Base-by-base conservation (phyloP, 2,329 filamentous ascomycete genomes). In the Fusarium succisae region DNA sequence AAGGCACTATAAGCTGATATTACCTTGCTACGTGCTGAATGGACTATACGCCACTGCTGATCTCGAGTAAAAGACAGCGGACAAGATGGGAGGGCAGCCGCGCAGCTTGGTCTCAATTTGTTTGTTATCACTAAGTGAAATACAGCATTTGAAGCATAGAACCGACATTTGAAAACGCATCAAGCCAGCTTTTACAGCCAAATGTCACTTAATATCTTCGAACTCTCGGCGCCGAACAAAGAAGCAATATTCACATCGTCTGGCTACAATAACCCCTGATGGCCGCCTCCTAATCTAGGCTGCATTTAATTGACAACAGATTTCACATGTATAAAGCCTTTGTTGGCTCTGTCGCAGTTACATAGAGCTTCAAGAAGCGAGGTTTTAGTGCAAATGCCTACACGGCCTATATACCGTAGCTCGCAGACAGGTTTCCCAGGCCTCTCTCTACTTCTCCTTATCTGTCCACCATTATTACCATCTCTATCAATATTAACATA, bases 111-210 rank as follows among this genome's bases (percentile, higher is more conserved):
- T 14, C 32, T 32, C 13, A 32, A 1, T 2, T 14, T 14, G 1
- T 14, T 32, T 32, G 6, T 14, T 7, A 2, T 32, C 1, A 3
- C 2, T 14, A 14, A 32, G 2, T 32, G 32, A 32, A 32, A n/a
- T n/a, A n/a, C 2, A 41, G 20, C 4, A 41, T n/a, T 41, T 1
- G 0, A 8, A 14, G 6, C 1, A 32, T 14, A 14, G 13, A 3
- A 32, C 0, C 2, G 13, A 3, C 13, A 32, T 32, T 14, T 32
- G 1, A 14, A 2, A 32, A 32, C 3, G 32, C 13, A 14, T 8
- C 32, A 32, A 3, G 32, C 5, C 2, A 32, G 32, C 2, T 14
- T 32, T 14, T 32, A 32, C 32, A 14, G 13, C 2, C 13, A 32
- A 6, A 13, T 6, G 2, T 6, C 2, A 32, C 14, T 13, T 1